Evolutionary conservation across 73 alveolate genomes (phyloP), one percentile per base, ranked within the genome.

Genomic region (Halteria grandinella): DNA sequence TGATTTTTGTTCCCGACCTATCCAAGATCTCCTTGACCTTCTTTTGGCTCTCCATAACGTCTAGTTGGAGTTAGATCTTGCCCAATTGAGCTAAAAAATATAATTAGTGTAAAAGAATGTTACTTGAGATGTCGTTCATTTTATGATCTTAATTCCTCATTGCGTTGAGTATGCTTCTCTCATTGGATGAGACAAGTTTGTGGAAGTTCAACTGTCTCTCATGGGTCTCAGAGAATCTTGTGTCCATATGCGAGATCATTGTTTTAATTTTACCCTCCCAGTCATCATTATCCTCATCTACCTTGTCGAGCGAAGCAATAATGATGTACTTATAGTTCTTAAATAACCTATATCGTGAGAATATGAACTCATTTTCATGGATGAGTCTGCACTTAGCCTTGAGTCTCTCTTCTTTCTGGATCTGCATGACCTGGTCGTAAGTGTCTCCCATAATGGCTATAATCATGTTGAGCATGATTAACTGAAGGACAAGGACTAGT

Each of bases 381-480:
- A 66, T 66, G 7, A 66, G n/a, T 25, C 50, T 44, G 43, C 80
- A 66, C 45, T 66, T 66, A 44, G 80, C 66, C 51, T 40, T 66
- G 12, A 66, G 21, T 66, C 80, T 41, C 28, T 66, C 80, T 47
- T 66, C 80, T 45, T 66, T 66, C 36, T 66, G 29, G 8, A 44
- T 28, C 36, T 21, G 6, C 80, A 66, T 66, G 2, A 66, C 80
- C 43, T 44, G 23, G 28, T 66, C 66, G 37, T 66, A 47, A 1
- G 80, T 66, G 21, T 66, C 80, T 2, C 80, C 80, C 80, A 66
- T 66, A 7, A 66, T 44, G 7, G 80, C 80, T 8, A 66, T 66
- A 8, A 66, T 37, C 40, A 66, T 12, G 21, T 66, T 66, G 23
- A 66, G 43, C 15, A 66, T 45, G 3, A 66, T 52, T 18, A 66